Evolutionary conservation across 1,284 basidiomycete species (phyloP).

Genomic region (Irpex lacteus): DNA sequence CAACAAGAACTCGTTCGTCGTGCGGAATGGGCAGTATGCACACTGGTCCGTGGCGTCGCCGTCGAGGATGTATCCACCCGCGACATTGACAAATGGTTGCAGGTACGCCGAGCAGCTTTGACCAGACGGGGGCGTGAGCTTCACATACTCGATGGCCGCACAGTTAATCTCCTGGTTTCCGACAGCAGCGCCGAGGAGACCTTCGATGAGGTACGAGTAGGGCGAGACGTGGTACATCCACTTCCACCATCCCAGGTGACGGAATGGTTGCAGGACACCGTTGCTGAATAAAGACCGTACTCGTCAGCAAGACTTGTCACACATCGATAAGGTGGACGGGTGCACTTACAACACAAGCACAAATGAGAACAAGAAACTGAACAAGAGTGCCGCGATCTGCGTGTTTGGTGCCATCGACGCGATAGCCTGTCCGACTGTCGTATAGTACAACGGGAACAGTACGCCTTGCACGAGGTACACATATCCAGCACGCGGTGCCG

Average conservation of each 20-base stretch:
- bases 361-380: constrained; percentile 61
- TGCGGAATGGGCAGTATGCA: constrained; percentile 49
- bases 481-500: constrained; percentile 48
- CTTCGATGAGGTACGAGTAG: constrained; percentile 69
- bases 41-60: constrained; percentile 49
- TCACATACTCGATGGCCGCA: constrained; percentile 38
- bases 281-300: constrained; percentile 34
- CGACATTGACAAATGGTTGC: constrained; percentile 45
- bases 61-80: constrained; percentile 70
- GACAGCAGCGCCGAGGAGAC: constrained; percentile 45
- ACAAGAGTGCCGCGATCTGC: constrained; percentile 65
- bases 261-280: constrained; percentile 64
- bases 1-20: constrained; percentile 56
- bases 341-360: constrained; percentile 59
- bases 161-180: constrained; percentile 45
- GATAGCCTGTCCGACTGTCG: constrained; percentile 45
- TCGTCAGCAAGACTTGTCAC: not conserved
- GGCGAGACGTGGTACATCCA: constrained; percentile 85
- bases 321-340: not conserved
- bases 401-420: constrained; percentile 66
- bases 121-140: constrained; percentile 55
- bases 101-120: constrained; percentile 63
- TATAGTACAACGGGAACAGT: constrained; percentile 56
- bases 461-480: constrained; percentile 53
- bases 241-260: constrained; percentile 72